These are phyloP conservation scores for Aspergillus panamensis DNA, from an alignment of 495 filamentous ascomycete species.

Conservation along the genomic window DNA sequence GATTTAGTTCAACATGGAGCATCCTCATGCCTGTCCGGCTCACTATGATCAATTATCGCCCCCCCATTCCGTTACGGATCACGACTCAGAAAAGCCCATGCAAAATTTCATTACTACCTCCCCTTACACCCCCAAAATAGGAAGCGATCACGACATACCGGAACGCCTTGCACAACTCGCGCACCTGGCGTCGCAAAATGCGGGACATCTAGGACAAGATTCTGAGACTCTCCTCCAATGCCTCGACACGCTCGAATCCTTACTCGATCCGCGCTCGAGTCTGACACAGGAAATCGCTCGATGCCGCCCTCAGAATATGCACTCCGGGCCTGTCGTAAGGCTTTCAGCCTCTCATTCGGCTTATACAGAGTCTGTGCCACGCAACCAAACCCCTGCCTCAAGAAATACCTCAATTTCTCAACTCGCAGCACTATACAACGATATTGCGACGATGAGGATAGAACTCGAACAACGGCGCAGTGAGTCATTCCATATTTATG, in stretches of 20 bases:
- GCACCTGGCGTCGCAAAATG: constrained; percentile 18
- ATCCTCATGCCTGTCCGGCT: not conserved
- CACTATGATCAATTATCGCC: constrained; percentile 14
- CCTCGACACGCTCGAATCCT: constrained; percentile 31
- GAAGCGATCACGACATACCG: constrained; percentile 10
- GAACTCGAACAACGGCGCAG: constrained; percentile 31
- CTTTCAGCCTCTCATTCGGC: not conserved
- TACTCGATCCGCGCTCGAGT: constrained; percentile 29
- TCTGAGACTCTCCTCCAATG: constrained; percentile 26
- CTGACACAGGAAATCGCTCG: constrained; percentile 21
- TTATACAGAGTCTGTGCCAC: not conserved
- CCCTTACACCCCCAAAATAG: not conserved
- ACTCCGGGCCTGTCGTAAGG: not conserved
- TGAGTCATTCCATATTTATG: constrained; percentile 35
- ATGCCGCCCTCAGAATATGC: constrained; percentile 16
- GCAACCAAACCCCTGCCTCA: not conserved
- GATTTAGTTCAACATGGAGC: constrained; percentile 1
- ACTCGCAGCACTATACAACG: constrained; percentile 24
- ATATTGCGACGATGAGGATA: constrained; percentile 27
- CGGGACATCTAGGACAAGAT: constrained; percentile 16
- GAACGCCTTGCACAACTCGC: constrained; percentile 30
- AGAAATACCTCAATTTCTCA: constrained; percentile 17
- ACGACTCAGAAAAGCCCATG: constrained; percentile 4
- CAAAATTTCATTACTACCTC: not conserved
- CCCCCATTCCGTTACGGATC: constrained; percentile 14